Conservation (phyloP, 2,329 filamentous ascomycete species). For the Pseudogymnoascus sp. region DNA sequence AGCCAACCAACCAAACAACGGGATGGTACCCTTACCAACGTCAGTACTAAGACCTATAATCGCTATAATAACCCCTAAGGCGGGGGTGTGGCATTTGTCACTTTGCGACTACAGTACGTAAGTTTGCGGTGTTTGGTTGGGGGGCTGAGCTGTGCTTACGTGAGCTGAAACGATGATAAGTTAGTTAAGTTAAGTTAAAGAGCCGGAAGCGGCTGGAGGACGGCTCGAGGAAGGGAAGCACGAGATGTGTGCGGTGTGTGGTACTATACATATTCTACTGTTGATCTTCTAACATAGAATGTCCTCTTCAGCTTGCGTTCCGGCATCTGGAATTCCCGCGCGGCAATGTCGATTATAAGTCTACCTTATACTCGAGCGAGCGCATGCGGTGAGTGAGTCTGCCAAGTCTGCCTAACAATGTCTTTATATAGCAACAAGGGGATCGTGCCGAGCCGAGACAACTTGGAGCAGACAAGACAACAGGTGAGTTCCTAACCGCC, state of each 20-base stretch:
- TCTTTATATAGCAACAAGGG: constrained; percentile 1
- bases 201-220: neutral
- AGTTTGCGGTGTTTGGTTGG: constrained; percentile 1
- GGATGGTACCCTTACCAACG: neutral
- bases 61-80: neutral
- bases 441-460: neutral
- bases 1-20: neutral
- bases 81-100: neutral
- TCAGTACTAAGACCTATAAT: neutral
- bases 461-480: neutral
- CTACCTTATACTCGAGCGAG: neutral
- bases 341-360: neutral
- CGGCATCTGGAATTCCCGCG: neutral
- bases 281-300: neutral
- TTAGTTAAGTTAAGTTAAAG: too few species aligned
- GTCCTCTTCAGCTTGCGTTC: neutral
- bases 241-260: neutral
- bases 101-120: neutral
- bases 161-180: neutral
- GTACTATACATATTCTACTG: neutral
- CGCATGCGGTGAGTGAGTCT: neutral
- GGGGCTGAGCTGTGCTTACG: constrained; percentile 6
- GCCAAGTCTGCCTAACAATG: neutral
- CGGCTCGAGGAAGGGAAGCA: neutral
- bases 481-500: neutral